Base-by-base conservation (phyloP, 192 early-diverging fungal genomes). In the Chytriomyces sp. region DNA sequence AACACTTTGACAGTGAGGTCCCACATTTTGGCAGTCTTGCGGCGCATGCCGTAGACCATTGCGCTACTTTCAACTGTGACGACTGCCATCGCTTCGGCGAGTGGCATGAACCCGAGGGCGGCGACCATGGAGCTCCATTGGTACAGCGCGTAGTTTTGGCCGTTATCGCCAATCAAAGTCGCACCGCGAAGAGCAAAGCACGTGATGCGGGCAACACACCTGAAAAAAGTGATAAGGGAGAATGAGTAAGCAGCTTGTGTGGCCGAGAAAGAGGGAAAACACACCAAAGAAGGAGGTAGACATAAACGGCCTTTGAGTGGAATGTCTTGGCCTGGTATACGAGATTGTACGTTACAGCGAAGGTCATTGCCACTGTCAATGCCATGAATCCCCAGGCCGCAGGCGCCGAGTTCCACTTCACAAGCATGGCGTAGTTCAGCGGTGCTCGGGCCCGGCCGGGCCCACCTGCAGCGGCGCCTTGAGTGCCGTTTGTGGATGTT, bases 51-150 rank as follows among this genome's bases (percentile, higher is more conserved):
- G 44, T 62, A 73, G 26, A 73, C 47, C 8, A 73, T 16, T n/a
- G 61, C 63, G 24, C 60, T 45, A 7, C 71, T 35, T 47, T 73
- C 71, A 7, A 45, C 44, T 8, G 63, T 23, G 46, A 62, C 63
- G n/a, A 73, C 61, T 11, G 24, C 16, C 35, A 73, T 23, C 0
- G 45, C 71, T 63, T 73, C 61, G 13, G 71, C 71, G 2, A 73
- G 71, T 45, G 71, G 71, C 71, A 73, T 73, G 60, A 73, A 73
- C 16, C 71, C 71, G 47, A 73, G 44, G 1, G 59, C 26, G 13
- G 45, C 11, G 1, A 62, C 61, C 35, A 73, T 73, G 20, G 61
- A 61, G 6, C 60, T 45, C 11, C 11, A 28, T 26, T 73, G 11
- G 45, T 73, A 73, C 24, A 45, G 11, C 2, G 16, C 57, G 45